A percentile compares a stretch with the other conserved stretches of the same genome.
Conservation (phyloP, 1,284 basidiomycete species). For the Cutaneotrichosporon mucoides region DNA sequence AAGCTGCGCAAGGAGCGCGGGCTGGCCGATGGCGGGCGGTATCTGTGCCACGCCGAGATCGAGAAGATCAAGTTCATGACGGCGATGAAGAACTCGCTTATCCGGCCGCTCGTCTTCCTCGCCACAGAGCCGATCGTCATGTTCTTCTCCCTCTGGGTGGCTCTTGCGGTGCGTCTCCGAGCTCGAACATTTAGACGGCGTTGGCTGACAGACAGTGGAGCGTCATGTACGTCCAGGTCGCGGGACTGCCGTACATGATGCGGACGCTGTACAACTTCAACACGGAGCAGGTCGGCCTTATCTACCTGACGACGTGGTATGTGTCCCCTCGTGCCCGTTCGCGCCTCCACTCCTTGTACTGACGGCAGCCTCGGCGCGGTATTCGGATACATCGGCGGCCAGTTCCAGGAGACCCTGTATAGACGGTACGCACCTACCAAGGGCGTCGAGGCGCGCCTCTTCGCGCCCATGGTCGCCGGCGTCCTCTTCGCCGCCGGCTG, state of each 20-base stretch:
- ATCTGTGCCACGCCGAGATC: conserved; percentile 47
- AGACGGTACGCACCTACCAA: conserved; percentile 41
- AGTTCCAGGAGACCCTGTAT: conserved; percentile 67
- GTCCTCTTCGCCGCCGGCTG: conserved; percentile 61
- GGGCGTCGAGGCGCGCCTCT: conserved; percentile 71
- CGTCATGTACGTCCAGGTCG: conserved; percentile 64
- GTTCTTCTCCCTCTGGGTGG: conserved; percentile 70
- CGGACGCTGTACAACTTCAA: conserved; percentile 62
- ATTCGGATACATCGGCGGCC: conserved; percentile 58
- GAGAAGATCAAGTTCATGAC: conserved; percentile 35
- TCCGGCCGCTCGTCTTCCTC: conserved; percentile 53
- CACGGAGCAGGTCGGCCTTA: conserved; percentile 60
- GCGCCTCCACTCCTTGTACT: neutral
- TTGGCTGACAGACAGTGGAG: conserved; percentile 56
- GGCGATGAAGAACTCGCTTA: conserved; percentile 33
- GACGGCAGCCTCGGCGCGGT: conserved; percentile 54
- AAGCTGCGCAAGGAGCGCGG: conserved; percentile 40
- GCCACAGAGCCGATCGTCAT: conserved; percentile 71
- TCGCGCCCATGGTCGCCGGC: conserved; percentile 61
- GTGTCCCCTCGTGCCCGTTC: neutral
- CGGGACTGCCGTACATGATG: conserved; percentile 64
- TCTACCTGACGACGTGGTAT: conserved; percentile 58
- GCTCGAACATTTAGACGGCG: too few relatives aligned
- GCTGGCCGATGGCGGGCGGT: conserved; percentile 34
- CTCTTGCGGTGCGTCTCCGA: conserved; percentile 53